These are phyloP conservation scores for Phaffomyces antillensis DNA, from an alignment of 805 yeast species.

Conservation along the genomic window DNA sequence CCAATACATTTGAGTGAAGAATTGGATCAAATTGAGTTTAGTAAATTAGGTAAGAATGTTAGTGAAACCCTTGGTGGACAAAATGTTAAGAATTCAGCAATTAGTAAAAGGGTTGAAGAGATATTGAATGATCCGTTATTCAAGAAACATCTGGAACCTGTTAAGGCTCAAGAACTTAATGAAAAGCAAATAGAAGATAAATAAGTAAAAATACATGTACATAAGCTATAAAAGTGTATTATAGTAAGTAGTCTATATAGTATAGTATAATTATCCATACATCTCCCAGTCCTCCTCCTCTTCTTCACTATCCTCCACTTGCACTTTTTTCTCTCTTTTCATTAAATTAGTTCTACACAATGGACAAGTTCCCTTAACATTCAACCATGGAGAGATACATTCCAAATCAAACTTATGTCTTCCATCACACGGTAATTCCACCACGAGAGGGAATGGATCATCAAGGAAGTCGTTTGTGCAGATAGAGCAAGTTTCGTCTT, in stretches of 20 bases:
- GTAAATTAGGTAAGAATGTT: slow-evolving; percentile 5
- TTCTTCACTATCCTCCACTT: slow-evolving; percentile 29
- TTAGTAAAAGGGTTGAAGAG: slow-evolving; percentile 52
- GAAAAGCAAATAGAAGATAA: slow-evolving; percentile 9
- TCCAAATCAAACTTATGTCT: slow-evolving; percentile 81
- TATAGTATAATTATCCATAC: slow-evolving; percentile 49
- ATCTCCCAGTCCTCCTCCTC: slow-evolving; percentile 72
- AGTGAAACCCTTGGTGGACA: slow-evolving; percentile 7
- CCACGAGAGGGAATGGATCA: slow-evolving; percentile 75
- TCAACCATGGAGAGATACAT: slow-evolving; percentile 87
- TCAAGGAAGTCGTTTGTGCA: slow-evolving; percentile 68
- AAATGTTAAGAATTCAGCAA: slow-evolving; percentile 12
- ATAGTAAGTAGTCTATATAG: neutral
- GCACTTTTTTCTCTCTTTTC: slow-evolving; percentile 36
- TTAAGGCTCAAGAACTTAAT: slow-evolving; percentile 1
- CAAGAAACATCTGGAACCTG: slow-evolving; percentile 36
- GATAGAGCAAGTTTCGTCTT: slow-evolving; percentile 70
- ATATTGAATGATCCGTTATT: slow-evolving; percentile 67
- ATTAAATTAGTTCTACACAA: slow-evolving; percentile 72
- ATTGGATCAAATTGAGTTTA: slow-evolving; percentile 27
- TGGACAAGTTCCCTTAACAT: slow-evolving; percentile 72
- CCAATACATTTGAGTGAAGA: slow-evolving; percentile 36
- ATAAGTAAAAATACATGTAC: neutral
- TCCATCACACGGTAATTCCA: slow-evolving; percentile 55
- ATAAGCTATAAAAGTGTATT: neutral